Base-by-base conservation (phyloP, 306 rosid species). In the Cercis canadensis region DNA sequence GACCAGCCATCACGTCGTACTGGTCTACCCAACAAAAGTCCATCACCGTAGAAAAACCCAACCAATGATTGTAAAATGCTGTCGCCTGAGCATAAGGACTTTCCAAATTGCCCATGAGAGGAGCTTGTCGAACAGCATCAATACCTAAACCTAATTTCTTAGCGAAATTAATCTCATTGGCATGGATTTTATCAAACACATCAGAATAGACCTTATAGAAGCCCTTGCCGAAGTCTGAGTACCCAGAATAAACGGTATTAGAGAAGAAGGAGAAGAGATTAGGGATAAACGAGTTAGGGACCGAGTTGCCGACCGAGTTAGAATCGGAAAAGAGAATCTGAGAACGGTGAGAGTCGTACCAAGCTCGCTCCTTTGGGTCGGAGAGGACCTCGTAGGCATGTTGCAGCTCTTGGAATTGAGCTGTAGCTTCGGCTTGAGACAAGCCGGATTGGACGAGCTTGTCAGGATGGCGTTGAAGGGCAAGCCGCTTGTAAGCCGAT, bases 291-390 rank as follows among this genome's bases (percentile, higher is more conserved):
- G 88, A 86, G 79, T 81, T 68, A 15, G 80, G 62, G 53, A 57
- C 72, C 14, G 96, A 85, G 69, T 69, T 65, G 9, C 68, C 29
- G 17, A 45, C 76, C 6, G 97, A 78, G 70, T 44, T 50, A 11
- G 91, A 86, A 49, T 95, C 96, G 58, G 96, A 81, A 75, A 87
- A 95, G 65, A 95, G 99, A 66, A 95, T 95, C 65, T 89, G 91
- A 18, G 96, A 87, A 9, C 99, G 96, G 78, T 95, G 99, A 9
- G 99, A 95, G 34, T 95, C 99, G 82, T 95, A 95, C 96, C 96
- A 95, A 19, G 97, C 78, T 0, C 99, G 99, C 59, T 95, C 99
- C 39, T 89, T 95, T 0, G 97, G 92, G 62, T 95, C 96, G 57
- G 96, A 91, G 67, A 95, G 99, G 36, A 95, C 92, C 86, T 91